Evolutionary conservation across 495 filamentous ascomycete genomes (phyloP).

Genomic region (Aspergillus bertholletiae): DNA sequence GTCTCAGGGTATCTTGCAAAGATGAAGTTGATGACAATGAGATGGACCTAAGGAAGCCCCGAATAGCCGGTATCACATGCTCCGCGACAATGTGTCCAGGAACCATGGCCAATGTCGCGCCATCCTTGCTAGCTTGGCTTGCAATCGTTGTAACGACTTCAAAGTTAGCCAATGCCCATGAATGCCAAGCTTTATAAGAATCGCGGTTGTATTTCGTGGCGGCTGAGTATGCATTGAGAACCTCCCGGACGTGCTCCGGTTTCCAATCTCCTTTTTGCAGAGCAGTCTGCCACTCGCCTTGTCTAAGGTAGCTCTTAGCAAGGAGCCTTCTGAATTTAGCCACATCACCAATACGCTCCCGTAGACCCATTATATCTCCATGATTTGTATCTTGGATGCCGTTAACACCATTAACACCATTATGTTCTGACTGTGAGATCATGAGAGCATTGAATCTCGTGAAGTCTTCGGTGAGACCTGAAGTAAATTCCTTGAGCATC

Average conservation of each 20-base stretch:
- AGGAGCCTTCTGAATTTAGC: slow-evolving; percentile 65
- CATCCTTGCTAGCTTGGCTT: slow-evolving; percentile 56
- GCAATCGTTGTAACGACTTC: slow-evolving; percentile 86
- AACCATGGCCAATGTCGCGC: slow-evolving; percentile 40
- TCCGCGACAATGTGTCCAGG: slow-evolving; percentile 66
- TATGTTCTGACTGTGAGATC: slow-evolving; percentile 38
- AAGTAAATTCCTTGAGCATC: slow-evolving; percentile 77
- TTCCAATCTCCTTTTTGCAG: slow-evolving; percentile 84
- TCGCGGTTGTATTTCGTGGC: slow-evolving; percentile 87
- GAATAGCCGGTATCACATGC: slow-evolving; percentile 90
- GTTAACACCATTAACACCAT: slow-evolving; percentile 56
- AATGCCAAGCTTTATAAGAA: slow-evolving; percentile 99
- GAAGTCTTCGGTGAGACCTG: slow-evolving; percentile 70
- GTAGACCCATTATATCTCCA: slow-evolving; percentile 32
- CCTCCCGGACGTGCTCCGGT: slow-evolving; percentile 60
- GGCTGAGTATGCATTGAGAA: slow-evolving; percentile 80
- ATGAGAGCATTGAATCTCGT: slow-evolving; percentile 55
- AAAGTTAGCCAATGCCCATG: slow-evolving; percentile 98
- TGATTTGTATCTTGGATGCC: slow-evolving; percentile 50
- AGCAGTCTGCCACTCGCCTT: slow-evolving; percentile 90
- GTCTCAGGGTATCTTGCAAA: slow-evolving; percentile 87
- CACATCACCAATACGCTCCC: slow-evolving; percentile 41
- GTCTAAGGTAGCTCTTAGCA: slow-evolving; percentile 90
- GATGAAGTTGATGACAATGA: slow-evolving; percentile 86
- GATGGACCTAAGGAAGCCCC: slow-evolving; percentile 95